phyloP scores from a whole-genome alignment of 2,329 filamentous ascomycete genomes.

The Cytospora leucostoma region DNA sequence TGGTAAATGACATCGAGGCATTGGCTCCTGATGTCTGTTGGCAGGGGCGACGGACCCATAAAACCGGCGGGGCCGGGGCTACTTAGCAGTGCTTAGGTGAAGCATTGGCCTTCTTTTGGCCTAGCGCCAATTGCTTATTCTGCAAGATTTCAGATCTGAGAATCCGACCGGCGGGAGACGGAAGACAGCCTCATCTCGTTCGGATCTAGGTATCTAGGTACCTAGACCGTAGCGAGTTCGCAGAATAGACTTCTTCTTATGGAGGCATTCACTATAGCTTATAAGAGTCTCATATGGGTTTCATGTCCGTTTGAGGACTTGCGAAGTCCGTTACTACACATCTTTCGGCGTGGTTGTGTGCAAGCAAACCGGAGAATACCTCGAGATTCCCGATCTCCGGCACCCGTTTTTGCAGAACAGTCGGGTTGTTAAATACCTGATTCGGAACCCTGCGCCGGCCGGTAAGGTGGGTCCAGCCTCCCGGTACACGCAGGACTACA shows the following conservation, averaged over 20 bases:
- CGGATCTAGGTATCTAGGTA: not conserved
- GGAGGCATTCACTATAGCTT: not conserved
- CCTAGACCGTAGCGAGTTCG: not conserved
- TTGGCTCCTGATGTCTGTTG: constrained; percentile 31
- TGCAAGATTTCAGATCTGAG: not conserved
- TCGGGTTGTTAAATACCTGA: not conserved
- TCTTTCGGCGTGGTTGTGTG: not conserved
- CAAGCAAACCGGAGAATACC: not conserved
- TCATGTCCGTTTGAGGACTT: not conserved
- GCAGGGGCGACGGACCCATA: constrained; percentile 7
- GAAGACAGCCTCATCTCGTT: not conserved
- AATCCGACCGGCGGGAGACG: not conserved
- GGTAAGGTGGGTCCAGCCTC: not conserved
- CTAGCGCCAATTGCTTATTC: not conserved
- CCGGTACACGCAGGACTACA: not conserved
- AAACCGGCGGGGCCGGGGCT: constrained; percentile 2
- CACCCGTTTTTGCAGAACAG: not conserved
- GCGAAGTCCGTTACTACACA: not conserved
- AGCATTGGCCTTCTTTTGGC: not conserved
- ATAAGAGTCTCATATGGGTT: not conserved
- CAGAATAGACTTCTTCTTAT: too few species aligned
- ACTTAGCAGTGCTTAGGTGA: not conserved
- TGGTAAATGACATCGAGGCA: constrained; percentile 35
- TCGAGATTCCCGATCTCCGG: too few species aligned
- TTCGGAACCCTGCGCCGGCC: not conserved